Conservation (phyloP, 1,139 yeast genomes). For the Suhomyces anneliseae region DNA sequence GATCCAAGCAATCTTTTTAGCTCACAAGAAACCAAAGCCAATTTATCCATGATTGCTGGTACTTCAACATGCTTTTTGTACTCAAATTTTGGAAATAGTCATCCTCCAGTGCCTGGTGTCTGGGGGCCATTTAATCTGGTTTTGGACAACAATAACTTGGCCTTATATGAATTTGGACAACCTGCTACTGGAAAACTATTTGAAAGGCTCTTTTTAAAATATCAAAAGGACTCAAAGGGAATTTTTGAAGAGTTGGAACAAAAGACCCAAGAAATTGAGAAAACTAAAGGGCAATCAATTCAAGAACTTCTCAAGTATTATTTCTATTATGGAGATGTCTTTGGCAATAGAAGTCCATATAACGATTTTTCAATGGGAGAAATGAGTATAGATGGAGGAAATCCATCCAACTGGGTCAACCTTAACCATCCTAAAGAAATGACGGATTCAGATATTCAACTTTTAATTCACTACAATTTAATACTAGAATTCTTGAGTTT, state of each 20-base stretch:
- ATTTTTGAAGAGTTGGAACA: constrained; percentile 34
- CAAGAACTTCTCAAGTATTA: constrained; percentile 35
- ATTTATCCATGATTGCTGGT: constrained; percentile 55
- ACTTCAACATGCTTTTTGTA: constrained; percentile 58
- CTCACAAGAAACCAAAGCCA: constrained; percentile 16
- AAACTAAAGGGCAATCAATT: constrained; percentile 19
- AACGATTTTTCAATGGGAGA: constrained; percentile 52
- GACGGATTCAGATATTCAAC: constrained; percentile 5
- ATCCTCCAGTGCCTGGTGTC: constrained; percentile 33
- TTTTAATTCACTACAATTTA: constrained; percentile 44
- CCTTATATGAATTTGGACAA: constrained; percentile 54
- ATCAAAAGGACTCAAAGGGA: constrained; percentile 8
- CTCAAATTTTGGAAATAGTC: constrained; percentile 17
- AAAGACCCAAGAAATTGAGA: constrained; percentile 23
- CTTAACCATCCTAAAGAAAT: constrained; percentile 5
- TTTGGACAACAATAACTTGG: constrained; percentile 10
- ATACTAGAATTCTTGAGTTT: constrained; percentile 51
- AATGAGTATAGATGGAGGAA: constrained; percentile 45
- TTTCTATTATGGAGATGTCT: constrained; percentile 54
- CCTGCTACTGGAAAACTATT: constrained; percentile 57
- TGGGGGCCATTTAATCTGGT: constrained; percentile 56
- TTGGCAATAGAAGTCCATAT: constrained; percentile 58
- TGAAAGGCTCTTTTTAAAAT: constrained; percentile 45
- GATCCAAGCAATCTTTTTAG: constrained; percentile 3
- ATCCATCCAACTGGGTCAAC: constrained; percentile 20